Conservation (phyloP, 148 eudicot genomes). For the Nepenthes gracilis region DNA sequence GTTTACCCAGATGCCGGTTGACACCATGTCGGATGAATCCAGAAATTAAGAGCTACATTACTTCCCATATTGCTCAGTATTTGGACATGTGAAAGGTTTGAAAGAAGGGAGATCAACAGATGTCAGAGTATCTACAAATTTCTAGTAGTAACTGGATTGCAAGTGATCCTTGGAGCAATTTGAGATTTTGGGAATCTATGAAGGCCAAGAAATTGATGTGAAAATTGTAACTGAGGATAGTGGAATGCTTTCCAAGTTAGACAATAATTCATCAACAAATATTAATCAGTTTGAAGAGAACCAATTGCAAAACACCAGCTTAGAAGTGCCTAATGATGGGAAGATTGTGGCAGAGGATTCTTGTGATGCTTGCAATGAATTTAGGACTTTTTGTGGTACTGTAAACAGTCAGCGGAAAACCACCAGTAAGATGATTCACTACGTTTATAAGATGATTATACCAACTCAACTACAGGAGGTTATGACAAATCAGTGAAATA, state of each 20-base stretch:
- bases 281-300: slow-evolving; percentile 30
- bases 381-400: slow-evolving; percentile 8
- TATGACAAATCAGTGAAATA: slow-evolving; percentile 8
- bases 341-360: slow-evolving; percentile 10
- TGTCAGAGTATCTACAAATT: slow-evolving; percentile 9
- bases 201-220: slow-evolving; percentile 19
- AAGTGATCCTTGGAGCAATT: slow-evolving; percentile 22
- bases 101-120: slow-evolving; percentile 16
- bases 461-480: slow-evolving; percentile 3
- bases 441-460: slow-evolving; percentile 37
- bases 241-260: slow-evolving; percentile 5
- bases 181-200: slow-evolving; percentile 10
- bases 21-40: too few relatives aligned
- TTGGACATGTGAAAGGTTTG: slow-evolving; percentile 17
- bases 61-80: slow-evolving; percentile 31
- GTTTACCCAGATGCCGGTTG: too few relatives aligned
- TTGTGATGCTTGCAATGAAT: slow-evolving; percentile 13
- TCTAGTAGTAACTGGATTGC: slow-evolving; percentile 16
- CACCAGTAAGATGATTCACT: slow-evolving; percentile 21
- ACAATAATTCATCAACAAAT: slow-evolving; percentile 16
- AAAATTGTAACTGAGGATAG: slow-evolving; percentile 12
- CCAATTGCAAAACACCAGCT: slow-evolving; percentile 15
- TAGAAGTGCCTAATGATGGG: slow-evolving; percentile 1
- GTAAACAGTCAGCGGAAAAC: slow-evolving; percentile 13
- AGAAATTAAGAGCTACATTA: not conserved